Base-by-base conservation (phyloP, 108 stramenopile species). In the Nitzschia palea region DNA sequence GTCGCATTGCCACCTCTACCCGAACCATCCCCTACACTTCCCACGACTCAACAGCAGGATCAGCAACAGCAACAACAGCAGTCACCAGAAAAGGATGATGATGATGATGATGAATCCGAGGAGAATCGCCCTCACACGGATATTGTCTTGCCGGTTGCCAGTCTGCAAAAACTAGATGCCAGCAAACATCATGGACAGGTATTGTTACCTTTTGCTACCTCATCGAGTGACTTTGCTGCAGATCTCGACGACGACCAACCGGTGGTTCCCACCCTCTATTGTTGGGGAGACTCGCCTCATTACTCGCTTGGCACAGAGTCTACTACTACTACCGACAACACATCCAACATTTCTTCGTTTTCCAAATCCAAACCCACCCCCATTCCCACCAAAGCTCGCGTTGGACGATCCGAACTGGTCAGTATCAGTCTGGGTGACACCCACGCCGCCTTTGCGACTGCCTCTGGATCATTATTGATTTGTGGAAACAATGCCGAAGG, bases 401-500 rank as follows among this genome's bases (percentile, higher is more conserved):
- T 89, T 35, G 78, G 76, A 47, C 81, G 81, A 6, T 68, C 84
- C 22, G 63, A 63, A 36, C 60, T 85, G 2, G 42, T 78, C 26
- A 74, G 76, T 4, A 64, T 87, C 37, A 71, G 75, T 8, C 68
- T 68, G 3, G 77, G 78, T 17, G 68, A 63, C 33, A 68, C 64
- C 59, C 86, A 87, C 71, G 62, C 78, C 3, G 89, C 79, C 0
- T 81, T 70, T 62, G 83, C 74, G 0, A 87, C 89, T 20, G 59
- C 73, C 1, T 64, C 73, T 18, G 89, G 89, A 3, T 40, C 64
- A 10, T 33, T 87, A 2, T 80, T 77, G 15, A 66, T 75, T 9
- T 86, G 78, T 18, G 89, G 89, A 20, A 71, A 66, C 29, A 90
- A 90, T 68, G 23, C 72, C 33, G 65, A 76, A 34, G 88, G 88